Conservation (phyloP, 139 green algal genomes). For the Volvox africanus region DNA sequence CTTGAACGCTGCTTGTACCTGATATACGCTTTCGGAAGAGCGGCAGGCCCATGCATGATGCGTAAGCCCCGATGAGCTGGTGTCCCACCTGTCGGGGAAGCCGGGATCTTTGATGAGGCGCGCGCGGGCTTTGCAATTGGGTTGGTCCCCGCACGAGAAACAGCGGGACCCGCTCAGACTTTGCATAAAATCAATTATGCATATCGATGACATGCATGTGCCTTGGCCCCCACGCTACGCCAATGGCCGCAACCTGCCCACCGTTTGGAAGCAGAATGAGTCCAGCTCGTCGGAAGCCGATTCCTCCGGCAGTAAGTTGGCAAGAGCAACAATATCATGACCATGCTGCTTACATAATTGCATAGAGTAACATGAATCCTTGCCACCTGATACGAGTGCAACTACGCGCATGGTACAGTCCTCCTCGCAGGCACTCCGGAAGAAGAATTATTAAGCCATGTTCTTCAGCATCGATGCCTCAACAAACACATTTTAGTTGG, state of each 20-base stretch:
- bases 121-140: conserved; percentile 15
- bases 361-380: conserved; percentile 61
- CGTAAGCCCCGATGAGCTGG: conserved; percentile 84
- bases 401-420: conserved; percentile 31
- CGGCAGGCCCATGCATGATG: conserved; percentile 87
- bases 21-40: conserved; percentile 84
- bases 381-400: conserved; percentile 55
- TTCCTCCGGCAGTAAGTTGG: conserved; percentile 59
- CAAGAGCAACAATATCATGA: conserved; percentile 64
- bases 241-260: conserved; percentile 33
- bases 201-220: neutral
- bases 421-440: neutral
- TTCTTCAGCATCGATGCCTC: neutral
- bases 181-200: neutral
- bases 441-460: neutral
- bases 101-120: neutral
- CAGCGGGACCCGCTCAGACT: neutral
- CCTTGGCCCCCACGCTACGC: neutral
- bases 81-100: conserved; percentile 81
- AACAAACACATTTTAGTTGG: neutral
- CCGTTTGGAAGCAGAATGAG: conserved; percentile 97
- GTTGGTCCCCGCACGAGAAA: neutral
- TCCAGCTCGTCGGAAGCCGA: conserved; percentile 86
- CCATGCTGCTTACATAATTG: conserved; percentile 51
- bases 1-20: conserved; percentile 70